Conservation (phyloP, 257 asterid species). For the Anisodus tanguticus region DNA sequence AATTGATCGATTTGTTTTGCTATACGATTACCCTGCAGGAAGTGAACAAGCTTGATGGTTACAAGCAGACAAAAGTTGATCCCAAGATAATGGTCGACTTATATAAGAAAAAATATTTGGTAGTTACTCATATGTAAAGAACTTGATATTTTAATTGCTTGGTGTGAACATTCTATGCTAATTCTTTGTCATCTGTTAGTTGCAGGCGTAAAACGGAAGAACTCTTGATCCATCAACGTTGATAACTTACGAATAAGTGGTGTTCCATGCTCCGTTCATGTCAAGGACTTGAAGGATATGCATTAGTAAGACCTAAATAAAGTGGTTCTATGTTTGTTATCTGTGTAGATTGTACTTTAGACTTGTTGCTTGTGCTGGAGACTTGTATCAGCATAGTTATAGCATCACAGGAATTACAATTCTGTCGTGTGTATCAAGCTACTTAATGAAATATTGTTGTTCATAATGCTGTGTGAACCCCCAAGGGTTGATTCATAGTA, state of each 20-base stretch:
- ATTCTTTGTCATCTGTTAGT: background rate
- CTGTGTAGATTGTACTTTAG: background rate
- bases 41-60: conserved; percentile 64
- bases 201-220: conserved; percentile 20
- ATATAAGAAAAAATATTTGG: conserved; percentile 49
- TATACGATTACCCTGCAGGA: conserved; percentile 39
- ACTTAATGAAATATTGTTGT: background rate
- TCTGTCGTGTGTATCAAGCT: background rate
- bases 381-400: background rate
- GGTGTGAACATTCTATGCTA: background rate
- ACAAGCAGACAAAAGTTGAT: conserved; percentile 68
- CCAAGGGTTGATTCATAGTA: background rate
- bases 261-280: background rate
- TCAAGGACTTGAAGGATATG: background rate
- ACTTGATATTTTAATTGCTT: background rate
- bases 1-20: background rate
- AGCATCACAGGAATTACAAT: background rate
- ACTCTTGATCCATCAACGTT: background rate
- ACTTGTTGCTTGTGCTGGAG: background rate
- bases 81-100: conserved; percentile 42
- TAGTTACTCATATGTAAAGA: background rate
- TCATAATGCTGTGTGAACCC: background rate
- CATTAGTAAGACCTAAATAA: background rate
- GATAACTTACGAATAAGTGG: background rate
- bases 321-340: conserved; percentile 4